Percentiles rank a stretch among this genome's conserved stretches.
Evolutionary conservation across 495 filamentous ascomycete genomes (phyloP).

Genomic region (Aspergillus sclerotiicarbonarius): DNA sequence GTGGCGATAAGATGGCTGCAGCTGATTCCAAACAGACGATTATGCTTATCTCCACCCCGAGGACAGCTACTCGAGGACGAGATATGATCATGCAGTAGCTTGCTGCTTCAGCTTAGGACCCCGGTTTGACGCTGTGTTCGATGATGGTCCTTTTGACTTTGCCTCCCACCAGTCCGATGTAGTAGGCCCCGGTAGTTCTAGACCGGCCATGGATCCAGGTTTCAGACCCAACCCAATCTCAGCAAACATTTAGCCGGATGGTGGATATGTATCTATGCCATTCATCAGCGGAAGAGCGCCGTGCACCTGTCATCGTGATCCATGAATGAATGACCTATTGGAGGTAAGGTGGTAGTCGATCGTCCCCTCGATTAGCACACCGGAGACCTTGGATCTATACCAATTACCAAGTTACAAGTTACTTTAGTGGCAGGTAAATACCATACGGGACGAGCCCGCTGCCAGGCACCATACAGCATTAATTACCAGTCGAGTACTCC

Average conservation of each 20-base stretch:
- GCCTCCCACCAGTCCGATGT: no score
- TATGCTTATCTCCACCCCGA: neutral
- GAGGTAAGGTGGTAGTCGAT: no score
- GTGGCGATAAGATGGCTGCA: neutral
- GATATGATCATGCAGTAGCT: neutral
- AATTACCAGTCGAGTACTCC: no score
- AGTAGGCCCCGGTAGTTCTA: neutral
- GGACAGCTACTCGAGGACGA: neutral
- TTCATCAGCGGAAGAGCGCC: no score
- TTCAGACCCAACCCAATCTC: neutral
- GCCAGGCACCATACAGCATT: slow-evolving; percentile 3
- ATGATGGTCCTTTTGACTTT: no score
- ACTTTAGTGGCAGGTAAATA: slow-evolving; percentile 12
- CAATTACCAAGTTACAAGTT: no score
- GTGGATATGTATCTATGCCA: neutral
- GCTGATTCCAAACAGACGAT: neutral
- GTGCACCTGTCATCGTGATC: no score
- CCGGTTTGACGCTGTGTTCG: no score
- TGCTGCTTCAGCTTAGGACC: neutral
- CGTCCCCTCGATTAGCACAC: no score
- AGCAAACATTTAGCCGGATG: no score
- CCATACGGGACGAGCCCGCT: slow-evolving; percentile 18
- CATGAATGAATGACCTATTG: no score
- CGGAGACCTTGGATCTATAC: no score
- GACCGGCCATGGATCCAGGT: neutral